Percentiles rank a stretch among this genome's conserved stretches.
Evolutionary conservation across 306 rosid species (phyloP).

Genomic region (Malus sylvestris): DNA sequence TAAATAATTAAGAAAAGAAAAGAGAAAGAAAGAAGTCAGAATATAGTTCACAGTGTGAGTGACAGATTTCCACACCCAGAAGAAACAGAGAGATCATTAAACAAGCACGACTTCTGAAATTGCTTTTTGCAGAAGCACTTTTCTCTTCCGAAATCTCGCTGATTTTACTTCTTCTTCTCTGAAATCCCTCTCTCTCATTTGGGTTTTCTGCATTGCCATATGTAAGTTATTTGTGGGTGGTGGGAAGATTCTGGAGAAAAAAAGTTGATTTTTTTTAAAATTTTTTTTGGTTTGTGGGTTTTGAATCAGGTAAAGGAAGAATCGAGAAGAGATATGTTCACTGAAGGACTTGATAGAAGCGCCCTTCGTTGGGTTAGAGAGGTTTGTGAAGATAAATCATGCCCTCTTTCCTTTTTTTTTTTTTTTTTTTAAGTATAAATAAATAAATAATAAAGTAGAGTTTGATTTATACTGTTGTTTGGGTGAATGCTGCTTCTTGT

Average conservation of each 20-base stretch:
- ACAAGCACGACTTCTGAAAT: background rate
- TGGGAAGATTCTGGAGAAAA: background rate
- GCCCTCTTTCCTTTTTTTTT: background rate
- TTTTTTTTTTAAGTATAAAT: background rate
- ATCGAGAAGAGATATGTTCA: constrained; percentile 47
- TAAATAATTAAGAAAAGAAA: background rate
- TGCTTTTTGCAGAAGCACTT: constrained; percentile 21
- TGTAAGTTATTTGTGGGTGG: constrained; percentile 3
- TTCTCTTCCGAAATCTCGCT: constrained; percentile 5
- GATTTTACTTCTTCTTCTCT: constrained; percentile 13
- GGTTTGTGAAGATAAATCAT: constrained; percentile 32
- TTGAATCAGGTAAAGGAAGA: constrained; percentile 21
- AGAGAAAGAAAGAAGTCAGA: background rate
- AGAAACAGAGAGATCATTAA: background rate
- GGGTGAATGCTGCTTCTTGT: background rate
- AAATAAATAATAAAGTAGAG: background rate
- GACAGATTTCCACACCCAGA: no score
- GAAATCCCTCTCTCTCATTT: background rate
- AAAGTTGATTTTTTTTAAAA: background rate
- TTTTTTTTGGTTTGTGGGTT: background rate
- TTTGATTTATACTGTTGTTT: background rate
- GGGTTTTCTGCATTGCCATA: constrained; percentile 7
- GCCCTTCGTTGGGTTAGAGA: constrained; percentile 89
- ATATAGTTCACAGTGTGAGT: background rate
- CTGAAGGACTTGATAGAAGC: constrained; percentile 78